Evolutionary conservation across 2,329 filamentous ascomycete genomes (phyloP), one percentile per base, ranked within the genome.

Genomic region (Chaetoscypha palmicola): DNA sequence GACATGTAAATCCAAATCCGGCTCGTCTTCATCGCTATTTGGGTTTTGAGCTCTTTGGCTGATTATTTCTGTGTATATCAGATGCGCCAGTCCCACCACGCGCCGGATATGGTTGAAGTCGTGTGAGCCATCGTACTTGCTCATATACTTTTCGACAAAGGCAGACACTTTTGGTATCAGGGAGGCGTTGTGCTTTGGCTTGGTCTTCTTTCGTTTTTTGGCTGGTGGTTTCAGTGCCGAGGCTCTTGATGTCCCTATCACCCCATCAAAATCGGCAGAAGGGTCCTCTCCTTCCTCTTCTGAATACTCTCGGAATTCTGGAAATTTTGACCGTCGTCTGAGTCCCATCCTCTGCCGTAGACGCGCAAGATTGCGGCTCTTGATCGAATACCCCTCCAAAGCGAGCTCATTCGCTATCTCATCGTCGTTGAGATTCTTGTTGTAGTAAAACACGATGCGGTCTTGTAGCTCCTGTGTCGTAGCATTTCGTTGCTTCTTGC

Each of bases 41-140:
- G 38, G 33, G 9, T 51, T 38, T 20, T 40, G 30, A 28, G 50
- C 41, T 22, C 43, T 50, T 35, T 54, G 41, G 31, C 41, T 53
- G 19, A 50, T 53, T 19, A 58, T 47, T 30, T 59, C 58, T 1
- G 48, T 53, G 39, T 60, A 61, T 24, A 62, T 59, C 30, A 49
- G 30, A 49, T 59, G 77, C 5, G 88, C 77, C 26, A 92, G 76
- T n/a, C 75, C 73, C 17, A 89, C 68, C 17, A 96, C 89, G 41
- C 90, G 82, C 49, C 80, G 70, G 57, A 96, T 86, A 64, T 96
- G 91, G 45, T 77, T 70, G 69, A 86, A 94, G 68, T 94, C 87
- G 68, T 96, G 90, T 2, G 87, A 94, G 40, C 79, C 79, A 66
- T 96, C 90, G 66, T 87, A 87, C 50, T 76, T 71, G 35, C 77